Evolutionary conservation across 441 rosid genomes (phyloP), one percentile per base, ranked within the genome.

Genomic region (Raphanus hybrid): DNA sequence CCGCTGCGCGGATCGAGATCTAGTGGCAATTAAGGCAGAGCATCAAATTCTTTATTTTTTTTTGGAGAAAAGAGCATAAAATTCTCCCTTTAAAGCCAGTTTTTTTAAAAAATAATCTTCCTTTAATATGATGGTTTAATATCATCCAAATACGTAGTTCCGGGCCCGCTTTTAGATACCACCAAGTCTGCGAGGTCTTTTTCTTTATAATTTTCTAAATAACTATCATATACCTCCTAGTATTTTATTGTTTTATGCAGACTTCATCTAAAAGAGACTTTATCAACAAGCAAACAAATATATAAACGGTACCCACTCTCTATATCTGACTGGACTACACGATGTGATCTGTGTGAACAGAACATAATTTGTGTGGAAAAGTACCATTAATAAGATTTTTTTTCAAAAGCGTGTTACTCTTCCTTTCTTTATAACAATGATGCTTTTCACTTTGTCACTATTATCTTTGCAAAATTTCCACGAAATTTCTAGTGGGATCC

Each of bases 401-500:
- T 20, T 23, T 15, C 26, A 23, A 23, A 23, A 20, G 62, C 34
- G 27, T 11, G 62, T 58, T 58, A 12, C 32, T 60, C 64, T 29
- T 27, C 3, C 35, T 11, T 10, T 3, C 32, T 59, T 26, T 59
- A 26, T 11, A 23, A 26, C 8, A 59, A 59, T 5, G 34, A 26
- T 59, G 64, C 27, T 6, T 23, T 23, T 12, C 27, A 7, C 16
- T 1, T 26, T 27, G 43, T 34, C 43, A 8, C 35, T 5, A 5
- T 52, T 43, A 50, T 16, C 58, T 14, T 11, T 39, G 43, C 10
- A 39, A 37, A 74, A 52, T 74, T 41, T 5, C 78, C 5, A 16
- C 6, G 67, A 43, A 74, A 74, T 12, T 23, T 64, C 55, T 55
- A 64, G 16, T 37, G 12, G 55, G 29, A 43, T 54, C 32, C 39